Evolutionary conservation across 345 rosid species (phyloP).

Genomic region (Syzygium oleosum): DNA sequence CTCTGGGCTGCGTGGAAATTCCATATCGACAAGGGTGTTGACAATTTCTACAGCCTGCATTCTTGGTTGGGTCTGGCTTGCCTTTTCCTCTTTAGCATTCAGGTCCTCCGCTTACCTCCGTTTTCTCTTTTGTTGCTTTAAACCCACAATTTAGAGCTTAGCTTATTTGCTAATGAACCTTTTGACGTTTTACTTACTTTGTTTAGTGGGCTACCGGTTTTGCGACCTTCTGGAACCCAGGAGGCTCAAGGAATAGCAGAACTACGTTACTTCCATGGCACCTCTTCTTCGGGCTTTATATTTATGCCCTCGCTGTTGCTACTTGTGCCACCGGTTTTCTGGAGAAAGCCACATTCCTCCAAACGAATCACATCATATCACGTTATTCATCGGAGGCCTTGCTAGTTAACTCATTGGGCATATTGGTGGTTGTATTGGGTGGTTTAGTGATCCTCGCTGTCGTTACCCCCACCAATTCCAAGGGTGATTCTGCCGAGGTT

Average conservation of each 20-base stretch:
- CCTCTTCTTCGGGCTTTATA: slow-evolving; percentile 71
- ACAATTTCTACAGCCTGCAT: slow-evolving; percentile 94
- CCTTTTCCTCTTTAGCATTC: slow-evolving; percentile 67
- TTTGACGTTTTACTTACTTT: neutral
- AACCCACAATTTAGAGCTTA: neutral
- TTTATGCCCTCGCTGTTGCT: slow-evolving; percentile 63
- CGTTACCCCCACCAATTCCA: slow-evolving; percentile 44
- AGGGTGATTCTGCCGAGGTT: slow-evolving; percentile 36
- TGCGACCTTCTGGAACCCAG: slow-evolving; percentile 83
- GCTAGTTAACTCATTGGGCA: slow-evolving; percentile 68
- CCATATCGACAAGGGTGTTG: slow-evolving; percentile 88
- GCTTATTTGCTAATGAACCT: neutral
- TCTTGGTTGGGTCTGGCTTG: slow-evolving; percentile 94
- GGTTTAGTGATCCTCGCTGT: slow-evolving; percentile 72
- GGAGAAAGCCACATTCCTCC: slow-evolving; percentile 90
- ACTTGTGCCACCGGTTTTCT: slow-evolving; percentile 69
- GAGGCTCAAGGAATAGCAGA: slow-evolving; percentile 77
- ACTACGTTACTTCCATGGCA: slow-evolving; percentile 75
- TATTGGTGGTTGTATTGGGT: slow-evolving; percentile 60
- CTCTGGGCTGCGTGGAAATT: slow-evolving; percentile 88
- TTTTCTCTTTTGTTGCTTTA: neutral
- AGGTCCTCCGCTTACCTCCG: slow-evolving; percentile 28
- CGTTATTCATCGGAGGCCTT: slow-evolving; percentile 71
- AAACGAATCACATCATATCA: slow-evolving; percentile 59
- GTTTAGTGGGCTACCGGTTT: slow-evolving; percentile 86